Evolutionary conservation across 2,329 filamentous ascomycete species (phyloP).

Genomic region (Metarhizium robertsii): DNA sequence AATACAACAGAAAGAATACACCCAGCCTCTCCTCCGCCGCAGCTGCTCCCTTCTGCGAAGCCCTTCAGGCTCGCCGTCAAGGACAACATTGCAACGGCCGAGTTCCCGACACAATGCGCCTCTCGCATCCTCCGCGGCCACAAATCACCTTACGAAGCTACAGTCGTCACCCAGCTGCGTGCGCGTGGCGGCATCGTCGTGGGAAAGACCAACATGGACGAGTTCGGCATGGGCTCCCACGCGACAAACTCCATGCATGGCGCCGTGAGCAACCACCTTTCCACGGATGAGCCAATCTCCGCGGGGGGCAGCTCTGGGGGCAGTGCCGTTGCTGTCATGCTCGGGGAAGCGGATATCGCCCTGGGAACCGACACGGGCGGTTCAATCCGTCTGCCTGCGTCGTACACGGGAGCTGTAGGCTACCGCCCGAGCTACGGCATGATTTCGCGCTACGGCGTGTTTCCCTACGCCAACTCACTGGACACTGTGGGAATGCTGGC

Average conservation of each 20-base stretch:
- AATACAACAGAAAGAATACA: constrained; percentile 1
- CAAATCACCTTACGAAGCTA: constrained; percentile 71
- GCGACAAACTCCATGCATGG: constrained; percentile 63
- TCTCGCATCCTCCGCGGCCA: constrained; percentile 66
- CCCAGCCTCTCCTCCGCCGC: constrained; percentile 6
- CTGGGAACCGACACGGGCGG: constrained; percentile 92
- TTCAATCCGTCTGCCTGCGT: constrained; percentile 77
- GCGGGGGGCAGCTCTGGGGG: constrained; percentile 89
- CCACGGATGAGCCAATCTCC: constrained; percentile 37
- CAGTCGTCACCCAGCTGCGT: constrained; percentile 62
- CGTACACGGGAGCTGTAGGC: constrained; percentile 73
- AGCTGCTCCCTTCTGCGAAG: constrained; percentile 12
- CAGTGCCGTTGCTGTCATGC: constrained; percentile 75
- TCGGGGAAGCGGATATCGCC: constrained; percentile 49
- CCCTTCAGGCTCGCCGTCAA: constrained; percentile 54
- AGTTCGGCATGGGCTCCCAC: constrained; percentile 92
- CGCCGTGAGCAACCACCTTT: constrained; percentile 45
- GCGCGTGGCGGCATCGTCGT: constrained; percentile 52
- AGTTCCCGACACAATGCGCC: constrained; percentile 71
- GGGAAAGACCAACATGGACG: constrained; percentile 89
- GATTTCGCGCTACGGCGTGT: constrained; percentile 75
- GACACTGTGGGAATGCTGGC: constrained; percentile 81
- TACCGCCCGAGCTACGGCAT: constrained; percentile 91
- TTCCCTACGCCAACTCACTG: constrained; percentile 86
- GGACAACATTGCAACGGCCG: constrained; percentile 63